A percentile compares a stretch with the other conserved stretches of the same genome.
Conservation (phyloP, 23 red algal species). For the Chondrus crispus region DNA sequence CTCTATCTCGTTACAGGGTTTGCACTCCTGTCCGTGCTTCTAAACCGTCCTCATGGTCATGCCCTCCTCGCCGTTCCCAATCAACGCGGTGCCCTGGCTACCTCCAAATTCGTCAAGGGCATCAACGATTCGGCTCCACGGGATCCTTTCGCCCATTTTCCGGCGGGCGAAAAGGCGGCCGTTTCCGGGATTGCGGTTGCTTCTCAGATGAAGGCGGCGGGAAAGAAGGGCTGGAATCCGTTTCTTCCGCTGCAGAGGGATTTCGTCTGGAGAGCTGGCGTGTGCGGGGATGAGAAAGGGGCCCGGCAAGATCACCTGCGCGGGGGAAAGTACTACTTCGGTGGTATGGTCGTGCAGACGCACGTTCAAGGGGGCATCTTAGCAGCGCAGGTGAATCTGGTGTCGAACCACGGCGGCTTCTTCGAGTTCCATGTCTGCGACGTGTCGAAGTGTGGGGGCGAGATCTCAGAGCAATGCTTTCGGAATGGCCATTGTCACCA, state of each 20-base stretch:
- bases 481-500: slow-evolving; percentile 27
- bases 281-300: neutral
- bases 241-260: neutral
- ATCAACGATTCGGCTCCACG: slow-evolving; percentile 8
- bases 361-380: slow-evolving; percentile 20
- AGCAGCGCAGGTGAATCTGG: slow-evolving; percentile 12
- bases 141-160: neutral
- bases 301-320: neutral
- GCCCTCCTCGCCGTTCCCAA: too few relatives aligned
- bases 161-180: neutral
- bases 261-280: slow-evolving; percentile 11
- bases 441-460: slow-evolving; percentile 48
- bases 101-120: too few relatives aligned
- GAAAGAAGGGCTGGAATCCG: neutral
- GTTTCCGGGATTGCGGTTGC: neutral
- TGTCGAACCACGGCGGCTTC: slow-evolving; percentile 51
- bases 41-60: too few relatives aligned
- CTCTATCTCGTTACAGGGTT: too few relatives aligned
- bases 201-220: neutral
- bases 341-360: neutral
- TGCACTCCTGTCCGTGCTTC: too few relatives aligned
- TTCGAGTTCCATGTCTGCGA: slow-evolving; percentile 54
- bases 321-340: slow-evolving; percentile 21
- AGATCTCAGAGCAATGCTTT: slow-evolving; percentile 41
- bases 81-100: too few relatives aligned